Evolutionary conservation across 2,329 filamentous ascomycete genomes (phyloP).

Genomic region (Ceratocystis smalleyi): DNA sequence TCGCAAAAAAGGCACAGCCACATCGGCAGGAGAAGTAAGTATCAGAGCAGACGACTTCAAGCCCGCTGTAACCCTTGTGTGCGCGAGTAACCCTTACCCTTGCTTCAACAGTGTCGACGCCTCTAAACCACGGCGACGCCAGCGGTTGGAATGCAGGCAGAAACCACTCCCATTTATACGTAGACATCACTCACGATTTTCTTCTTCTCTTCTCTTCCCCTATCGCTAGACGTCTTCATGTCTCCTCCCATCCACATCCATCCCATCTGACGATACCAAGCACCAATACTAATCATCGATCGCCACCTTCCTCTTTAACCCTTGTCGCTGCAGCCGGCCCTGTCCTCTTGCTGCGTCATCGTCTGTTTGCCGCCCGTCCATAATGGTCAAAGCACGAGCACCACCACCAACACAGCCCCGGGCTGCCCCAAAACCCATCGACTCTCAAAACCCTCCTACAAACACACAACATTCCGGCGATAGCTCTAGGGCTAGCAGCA

Average conservation of each 20-base stretch:
- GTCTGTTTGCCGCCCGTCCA: not conserved
- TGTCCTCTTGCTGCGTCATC: slow-evolving; percentile 11
- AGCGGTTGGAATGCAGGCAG: not conserved
- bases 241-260: slow-evolving; percentile 13
- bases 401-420: slow-evolving; percentile 1
- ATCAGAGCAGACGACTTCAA: too few species aligned
- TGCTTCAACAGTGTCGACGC: not conserved
- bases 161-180: not conserved
- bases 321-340: slow-evolving; percentile 17
- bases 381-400: not conserved
- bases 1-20: too few species aligned
- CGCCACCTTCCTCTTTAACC: not conserved
- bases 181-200: not conserved
- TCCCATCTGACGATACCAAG: slow-evolving; percentile 29
- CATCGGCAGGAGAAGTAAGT: too few species aligned
- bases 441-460: not conserved
- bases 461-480: not conserved
- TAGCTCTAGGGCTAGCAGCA: not conserved
- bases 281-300: slow-evolving; percentile 20
- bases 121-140: not conserved
- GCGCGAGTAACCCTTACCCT: too few species aligned
- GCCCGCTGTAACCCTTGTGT: too few species aligned
- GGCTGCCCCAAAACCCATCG: not conserved
- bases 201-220: not conserved
- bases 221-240: not conserved